Base-by-base conservation (phyloP, 768 basidiomycete species). In the Podaxis sp. region DNA sequence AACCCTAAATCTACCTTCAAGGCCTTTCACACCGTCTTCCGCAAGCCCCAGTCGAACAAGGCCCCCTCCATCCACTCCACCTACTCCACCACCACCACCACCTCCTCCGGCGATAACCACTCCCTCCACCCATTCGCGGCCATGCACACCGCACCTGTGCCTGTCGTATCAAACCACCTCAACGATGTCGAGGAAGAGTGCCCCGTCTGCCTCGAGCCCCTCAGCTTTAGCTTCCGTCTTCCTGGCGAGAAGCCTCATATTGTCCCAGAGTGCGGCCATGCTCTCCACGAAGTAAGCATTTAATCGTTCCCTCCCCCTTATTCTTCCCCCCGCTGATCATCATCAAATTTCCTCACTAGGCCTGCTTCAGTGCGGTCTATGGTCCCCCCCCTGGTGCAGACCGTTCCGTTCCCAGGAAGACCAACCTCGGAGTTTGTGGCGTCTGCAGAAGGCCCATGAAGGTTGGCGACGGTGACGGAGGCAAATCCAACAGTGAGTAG, bases 231-330 rank as follows among this genome's bases (percentile, higher is more conserved):
- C 75, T 97, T 95, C 76, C 84, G 95, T 65, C 77, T 99, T 13
- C 91, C 93, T 0, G 97, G 97, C 8, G 97, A 99, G 80, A 98
- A 96, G 72, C 94, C 96, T 7, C 96, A 98, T 72, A 90, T 99
- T 65, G 91, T 97, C 51, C 96, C 97, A 33, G 93, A 96, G 72
- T 99, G 97, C 68, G 96, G 97, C 40, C 97, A 99, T 78, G 90
- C 94, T 38, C 86, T 99, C n/a, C 97, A 98, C 77, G 90, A 95
- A 81, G 94, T 90, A 60, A 66, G 79, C 72, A 36, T 41, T 62
- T 70, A 46, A 40, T 64, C 64, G 33, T 10, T 58, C 62, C 57
- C 40, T 57, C 48, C 4, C 46, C 44, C 56, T 26, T 61, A 10
- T 58, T 64, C 52, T 20, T 30, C 41, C 52, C n/a, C 52, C 17